Evolutionary conservation across 805 yeast genomes (phyloP), one percentile per base, ranked within the genome.

Genomic region (Yarrowia divulgata): DNA sequence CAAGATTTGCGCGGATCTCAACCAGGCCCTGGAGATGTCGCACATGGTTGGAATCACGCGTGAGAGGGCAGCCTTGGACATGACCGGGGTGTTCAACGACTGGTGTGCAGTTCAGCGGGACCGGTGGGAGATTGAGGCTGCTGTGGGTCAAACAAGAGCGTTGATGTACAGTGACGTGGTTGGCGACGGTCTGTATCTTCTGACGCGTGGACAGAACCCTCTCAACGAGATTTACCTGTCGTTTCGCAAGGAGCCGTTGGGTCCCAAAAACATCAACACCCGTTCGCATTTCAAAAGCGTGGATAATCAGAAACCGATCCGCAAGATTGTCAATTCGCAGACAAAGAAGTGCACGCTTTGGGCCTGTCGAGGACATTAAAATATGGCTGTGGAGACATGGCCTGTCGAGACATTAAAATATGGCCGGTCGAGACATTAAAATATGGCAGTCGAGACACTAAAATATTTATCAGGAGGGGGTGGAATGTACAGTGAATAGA

Each of bases 201-300:
- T 49, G 19, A 49, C 55, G 3, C 23, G 55, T 14, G 39, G 55
- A 2, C 39, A 49, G 39, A 34, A 49, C 4, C 55, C 55, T 12
- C 32, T 49, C 12, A 49, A 49, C 39, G 55, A 49, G 39, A n/a
- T 49, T 9, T 49, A 49, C 7, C 14, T 48, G 35, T 29, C 54
- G 35, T 48, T 48, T 10, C 18, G 10, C 13, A n/a, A 48, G 18
- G 54, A 48, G 18, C 19, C 54, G n/a, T 10, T 48, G 10, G 35
- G 54, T 2, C 37, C 37, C 23, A 32, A 10, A 8, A 49, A 49
- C 13, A n/a, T n/a, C 23, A 49, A 34, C 14, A 32, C 23, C 10
- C 39, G 55, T 3, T 32, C 39, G 19, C 55, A 34, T 14, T 49
- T 49, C 34, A 8, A 13, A 16, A 49, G 39, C 5, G 23, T 34